Conservation (phyloP, 129 eudicot species). For the Silybum marianum region DNA sequence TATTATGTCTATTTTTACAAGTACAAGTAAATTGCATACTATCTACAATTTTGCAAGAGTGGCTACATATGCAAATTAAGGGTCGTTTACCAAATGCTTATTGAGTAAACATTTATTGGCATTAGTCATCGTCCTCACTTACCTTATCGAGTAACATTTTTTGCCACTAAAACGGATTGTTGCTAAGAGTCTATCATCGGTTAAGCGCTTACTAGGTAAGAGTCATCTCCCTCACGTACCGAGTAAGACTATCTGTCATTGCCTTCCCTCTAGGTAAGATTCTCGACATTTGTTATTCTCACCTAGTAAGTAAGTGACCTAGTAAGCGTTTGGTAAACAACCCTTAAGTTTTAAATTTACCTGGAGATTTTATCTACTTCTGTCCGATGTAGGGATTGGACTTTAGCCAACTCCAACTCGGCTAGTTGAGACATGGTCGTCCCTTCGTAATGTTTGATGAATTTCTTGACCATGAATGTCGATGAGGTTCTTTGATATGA, state of each 20-base stretch:
- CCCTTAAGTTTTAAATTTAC: slow-evolving; percentile 30
- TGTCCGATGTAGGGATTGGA: slow-evolving; percentile 26
- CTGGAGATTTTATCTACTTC: slow-evolving; percentile 47
- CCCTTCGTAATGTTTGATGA: slow-evolving; percentile 23
- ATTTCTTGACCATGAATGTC: slow-evolving; percentile 28
- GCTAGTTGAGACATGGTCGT: slow-evolving; percentile 41
- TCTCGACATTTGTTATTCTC: no score
- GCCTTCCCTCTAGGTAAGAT: neutral
- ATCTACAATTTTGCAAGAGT: neutral
- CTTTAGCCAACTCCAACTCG: slow-evolving; percentile 30
- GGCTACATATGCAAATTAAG: neutral
- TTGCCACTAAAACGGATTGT: neutral
- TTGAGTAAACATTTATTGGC: neutral
- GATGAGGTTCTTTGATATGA: slow-evolving; percentile 43
- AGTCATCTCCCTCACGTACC: neutral
- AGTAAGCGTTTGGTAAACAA: no score
- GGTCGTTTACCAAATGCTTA: neutral
- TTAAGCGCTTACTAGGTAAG: neutral
- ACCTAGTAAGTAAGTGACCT: no score
- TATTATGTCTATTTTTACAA: no score
- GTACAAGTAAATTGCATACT: neutral
- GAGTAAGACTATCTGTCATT: neutral
- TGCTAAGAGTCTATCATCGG: neutral
- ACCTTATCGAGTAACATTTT: no score
- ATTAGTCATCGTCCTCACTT: neutral